phyloP scores from a whole-genome alignment of 2,329 filamentous ascomycete genomes.

The Hymenoscyphus linearis region DNA sequence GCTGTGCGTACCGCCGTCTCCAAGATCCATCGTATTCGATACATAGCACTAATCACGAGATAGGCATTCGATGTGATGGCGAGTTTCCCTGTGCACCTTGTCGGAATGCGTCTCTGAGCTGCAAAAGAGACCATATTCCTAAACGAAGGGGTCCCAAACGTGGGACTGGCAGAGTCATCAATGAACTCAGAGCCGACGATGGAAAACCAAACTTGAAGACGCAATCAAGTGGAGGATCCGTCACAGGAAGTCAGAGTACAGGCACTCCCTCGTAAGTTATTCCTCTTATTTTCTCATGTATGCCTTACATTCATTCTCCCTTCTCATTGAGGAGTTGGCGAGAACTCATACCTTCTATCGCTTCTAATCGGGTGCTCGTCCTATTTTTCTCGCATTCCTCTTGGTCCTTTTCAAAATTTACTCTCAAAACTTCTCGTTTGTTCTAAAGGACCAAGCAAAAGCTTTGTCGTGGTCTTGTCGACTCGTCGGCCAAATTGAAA shows the following conservation, averaged over 20 bases:
- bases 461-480: not conserved
- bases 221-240: conserved; percentile 26
- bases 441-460: not conserved
- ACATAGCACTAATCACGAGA: conserved; percentile 17
- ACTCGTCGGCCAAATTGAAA: not conserved
- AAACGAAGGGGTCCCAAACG: conserved; percentile 61
- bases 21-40: not conserved
- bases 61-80: conserved; percentile 43
- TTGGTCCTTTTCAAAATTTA: not conserved
- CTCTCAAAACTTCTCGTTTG: not conserved
- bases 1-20: not conserved
- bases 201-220: conserved; percentile 37
- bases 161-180: conserved; percentile 57
- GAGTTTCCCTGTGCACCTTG: conserved; percentile 55
- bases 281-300: not conserved
- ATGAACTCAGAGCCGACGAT: conserved; percentile 51
- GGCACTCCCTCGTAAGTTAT: conserved; percentile 23
- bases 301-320: not conserved
- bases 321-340: too few species aligned
- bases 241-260: conserved; percentile 17
- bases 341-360: too few species aligned
- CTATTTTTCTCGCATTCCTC: not conserved
- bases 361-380: too few species aligned
- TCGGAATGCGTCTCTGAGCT: conserved; percentile 51
- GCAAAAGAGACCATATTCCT: conserved; percentile 59